phyloP scores from a whole-genome alignment of 345 rosid species.

The Dipteronia dyeriana region DNA sequence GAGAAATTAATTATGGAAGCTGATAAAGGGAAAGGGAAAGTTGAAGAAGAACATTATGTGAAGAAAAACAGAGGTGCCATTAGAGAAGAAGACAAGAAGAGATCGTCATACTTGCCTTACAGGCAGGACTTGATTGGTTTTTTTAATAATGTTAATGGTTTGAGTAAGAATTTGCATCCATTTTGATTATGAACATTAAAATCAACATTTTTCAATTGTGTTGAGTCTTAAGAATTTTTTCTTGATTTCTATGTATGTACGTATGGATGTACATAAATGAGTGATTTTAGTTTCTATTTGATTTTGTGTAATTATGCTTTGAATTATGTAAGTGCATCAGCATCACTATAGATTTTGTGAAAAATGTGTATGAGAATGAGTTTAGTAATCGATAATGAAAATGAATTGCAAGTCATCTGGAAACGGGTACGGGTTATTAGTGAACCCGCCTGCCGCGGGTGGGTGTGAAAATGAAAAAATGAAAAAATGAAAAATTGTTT shows the following conservation, averaged over 20 bases:
- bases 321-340: too few species aligned
- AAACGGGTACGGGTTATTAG: too few species aligned
- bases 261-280: background rate
- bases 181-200: conserved; percentile 24
- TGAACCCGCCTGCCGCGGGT: background rate
- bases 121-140: conserved; percentile 55
- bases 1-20: background rate
- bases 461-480: background rate
- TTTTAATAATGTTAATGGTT: conserved; percentile 47
- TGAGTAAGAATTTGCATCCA: conserved; percentile 56
- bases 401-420: too few species aligned
- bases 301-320: background rate
- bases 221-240: too few species aligned
- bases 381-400: too few species aligned
- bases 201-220: background rate
- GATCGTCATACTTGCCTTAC: conserved; percentile 48
- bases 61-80: conserved; percentile 7
- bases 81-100: conserved; percentile 46
- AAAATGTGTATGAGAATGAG: too few species aligned
- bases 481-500: background rate
- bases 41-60: conserved; percentile 13
- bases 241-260: too few species aligned
- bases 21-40: conserved; percentile 11
- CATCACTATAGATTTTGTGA: too few species aligned
- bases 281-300: background rate